A percentile compares a stretch with the other conserved stretches of the same genome.
Conservation (phyloP, 306 rosid species). For the Cucurbita maxima region DNA sequence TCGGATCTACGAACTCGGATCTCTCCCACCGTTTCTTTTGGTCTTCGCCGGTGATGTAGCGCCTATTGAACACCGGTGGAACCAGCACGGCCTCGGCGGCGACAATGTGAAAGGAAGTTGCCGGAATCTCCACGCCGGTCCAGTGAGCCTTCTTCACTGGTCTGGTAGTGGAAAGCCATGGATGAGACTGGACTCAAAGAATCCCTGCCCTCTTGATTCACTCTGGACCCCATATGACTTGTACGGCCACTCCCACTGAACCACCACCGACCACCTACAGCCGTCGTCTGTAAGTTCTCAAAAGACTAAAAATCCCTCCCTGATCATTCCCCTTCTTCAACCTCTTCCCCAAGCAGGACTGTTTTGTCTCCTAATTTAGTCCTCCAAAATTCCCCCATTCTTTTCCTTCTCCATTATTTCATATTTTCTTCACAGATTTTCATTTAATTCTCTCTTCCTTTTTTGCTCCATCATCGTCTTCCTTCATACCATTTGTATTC, state of each 20-base stretch:
- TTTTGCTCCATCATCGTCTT: not conserved
- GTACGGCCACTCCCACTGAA: slow-evolving; percentile 36
- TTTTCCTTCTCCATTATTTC: not conserved
- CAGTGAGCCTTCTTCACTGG: slow-evolving; percentile 71
- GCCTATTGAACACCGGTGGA: slow-evolving; percentile 69
- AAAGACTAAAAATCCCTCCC: not conserved
- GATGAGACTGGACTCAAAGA: slow-evolving; percentile 41
- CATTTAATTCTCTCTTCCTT: not conserved
- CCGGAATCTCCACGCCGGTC: slow-evolving; percentile 56
- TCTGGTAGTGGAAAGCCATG: slow-evolving; percentile 77
- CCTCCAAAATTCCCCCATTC: slow-evolving; percentile 14
- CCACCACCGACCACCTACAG: not conserved
- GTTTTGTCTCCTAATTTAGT: slow-evolving; percentile 19
- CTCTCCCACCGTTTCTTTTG: slow-evolving; percentile 55
- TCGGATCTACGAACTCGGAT: slow-evolving; percentile 66
- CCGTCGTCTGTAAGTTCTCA: slow-evolving; percentile 18
- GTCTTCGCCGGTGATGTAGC: slow-evolving; percentile 72
- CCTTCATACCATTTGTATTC: slow-evolving; percentile 18
- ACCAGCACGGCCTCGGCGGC: slow-evolving; percentile 74
- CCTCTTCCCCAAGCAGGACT: slow-evolving; percentile 1
- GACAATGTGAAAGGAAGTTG: slow-evolving; percentile 60
- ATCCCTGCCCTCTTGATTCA: slow-evolving; percentile 49
- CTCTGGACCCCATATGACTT: slow-evolving; percentile 60
- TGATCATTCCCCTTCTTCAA: not conserved
- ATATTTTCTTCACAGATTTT: slow-evolving; percentile 4